Base-by-base conservation (phyloP, 371 early-diverging fungal species). In the Scutellospora calospora region DNA sequence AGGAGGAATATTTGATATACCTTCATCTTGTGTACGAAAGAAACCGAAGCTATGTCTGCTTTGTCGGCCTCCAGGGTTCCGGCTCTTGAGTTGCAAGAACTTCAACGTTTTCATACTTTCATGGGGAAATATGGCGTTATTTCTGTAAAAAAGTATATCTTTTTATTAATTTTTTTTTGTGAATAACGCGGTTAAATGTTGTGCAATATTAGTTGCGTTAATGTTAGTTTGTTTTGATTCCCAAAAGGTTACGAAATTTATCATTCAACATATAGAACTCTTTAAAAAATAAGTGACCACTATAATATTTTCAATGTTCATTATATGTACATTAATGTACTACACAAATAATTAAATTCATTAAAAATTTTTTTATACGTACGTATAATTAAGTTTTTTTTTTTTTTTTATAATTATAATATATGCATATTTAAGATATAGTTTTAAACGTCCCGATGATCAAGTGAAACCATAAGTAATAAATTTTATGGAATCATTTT, bases 21-120 rank as follows among this genome's bases (percentile, higher is more conserved):
- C 72, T 71, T 71, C 72, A 71, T 71, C 72, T 22, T 71, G 72
- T 5, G 52, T 31, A 71, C 72, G 72, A 71, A 71, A 71, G 49
- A 71, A 71, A 29, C 51, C 72, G 31, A 71, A 71, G 18, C 52
- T 71, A 16, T 68, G 41, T 35, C 71, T 45, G 22, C 12, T 27
- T 51, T 51, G 72, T 4, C 72, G 68, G 22, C 68, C 25, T 11
- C 68, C 68, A 38, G 68, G 41, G 68, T 68, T 68, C 25, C 68
- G 68, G 22, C n/a, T 68, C 38, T 68, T 65, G 22, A 68, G 33
- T 68, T 25, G 52, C 27, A 71, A 71, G 52, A 71, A 71, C 51
- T 71, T 71, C 45, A 68, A 41, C 20, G 68, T 27, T 68, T 68
- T 68, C 68, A 68, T 68, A 41, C 18, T 38, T 68, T 41, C 20